Evolutionary conservation across 768 basidiomycete genomes (phyloP).

Genomic region (Asterophora parasitica): DNA sequence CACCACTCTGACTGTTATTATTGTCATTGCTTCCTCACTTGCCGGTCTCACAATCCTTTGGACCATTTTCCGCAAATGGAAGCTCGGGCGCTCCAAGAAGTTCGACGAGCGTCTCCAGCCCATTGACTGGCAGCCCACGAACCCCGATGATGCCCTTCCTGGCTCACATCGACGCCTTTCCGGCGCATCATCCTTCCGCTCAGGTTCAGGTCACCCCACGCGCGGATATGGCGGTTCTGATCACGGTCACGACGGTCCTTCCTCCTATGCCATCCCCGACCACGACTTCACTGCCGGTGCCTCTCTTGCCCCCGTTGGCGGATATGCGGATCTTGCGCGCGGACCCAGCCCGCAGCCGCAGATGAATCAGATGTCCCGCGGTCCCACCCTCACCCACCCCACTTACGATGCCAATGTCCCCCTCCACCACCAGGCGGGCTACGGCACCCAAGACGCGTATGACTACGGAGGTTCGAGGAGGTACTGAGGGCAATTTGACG

Average conservation of each 20-base stretch:
- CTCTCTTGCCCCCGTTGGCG: conserved; percentile 62
- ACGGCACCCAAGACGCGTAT: conserved; percentile 33
- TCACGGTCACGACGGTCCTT: conserved; percentile 24
- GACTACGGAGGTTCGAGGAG: conserved; percentile 23
- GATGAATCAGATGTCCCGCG: conserved; percentile 50
- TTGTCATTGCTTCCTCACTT: conserved; percentile 63
- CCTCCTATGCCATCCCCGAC: conserved; percentile 50
- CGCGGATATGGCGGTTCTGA: conserved; percentile 25
- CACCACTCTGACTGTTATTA: conserved; percentile 56
- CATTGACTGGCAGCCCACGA: conserved; percentile 82
- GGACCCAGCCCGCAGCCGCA: conserved; percentile 67
- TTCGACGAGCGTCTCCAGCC: conserved; percentile 85
- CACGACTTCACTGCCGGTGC: conserved; percentile 76
- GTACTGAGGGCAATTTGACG: conserved; percentile 8
- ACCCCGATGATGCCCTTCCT: conserved; percentile 42
- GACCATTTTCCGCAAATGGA: conserved; percentile 92
- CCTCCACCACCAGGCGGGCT: conserved; percentile 54
- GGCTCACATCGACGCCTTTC: conserved; percentile 52
- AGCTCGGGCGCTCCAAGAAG: conserved; percentile 72
- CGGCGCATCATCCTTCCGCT: conserved; percentile 67
- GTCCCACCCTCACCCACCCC: conserved; percentile 41
- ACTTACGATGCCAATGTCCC: conserved; percentile 57
- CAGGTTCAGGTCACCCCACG: conserved; percentile 36
- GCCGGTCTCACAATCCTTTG: conserved; percentile 71
- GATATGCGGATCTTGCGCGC: conserved; percentile 78